Evolutionary conservation across 2,329 filamentous ascomycete species (phyloP).

Genomic region (Metarhizium rileyi): DNA sequence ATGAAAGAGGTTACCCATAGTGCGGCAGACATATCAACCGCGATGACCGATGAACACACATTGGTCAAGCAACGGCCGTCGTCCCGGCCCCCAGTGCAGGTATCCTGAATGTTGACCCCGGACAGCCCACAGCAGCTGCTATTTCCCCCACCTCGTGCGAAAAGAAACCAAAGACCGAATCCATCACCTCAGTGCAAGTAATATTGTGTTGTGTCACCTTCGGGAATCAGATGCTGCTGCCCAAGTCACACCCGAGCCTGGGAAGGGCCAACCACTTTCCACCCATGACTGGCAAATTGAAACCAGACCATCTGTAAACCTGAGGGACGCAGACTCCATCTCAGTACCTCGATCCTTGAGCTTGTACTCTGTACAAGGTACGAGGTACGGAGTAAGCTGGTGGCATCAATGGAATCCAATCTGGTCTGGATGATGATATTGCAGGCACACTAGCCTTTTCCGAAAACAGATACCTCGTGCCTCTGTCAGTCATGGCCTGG

Average conservation of each 20-base stretch:
- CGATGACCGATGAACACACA: background rate
- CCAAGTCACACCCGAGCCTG: background rate
- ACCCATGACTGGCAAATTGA: background rate
- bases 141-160: background rate
- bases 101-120: background rate
- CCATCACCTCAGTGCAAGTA: background rate
- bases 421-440: background rate
- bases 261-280: background rate
- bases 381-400: background rate
- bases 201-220: background rate
- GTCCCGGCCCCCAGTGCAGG: background rate
- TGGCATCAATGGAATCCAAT: background rate
- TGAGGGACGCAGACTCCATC: background rate
- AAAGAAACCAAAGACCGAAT: background rate
- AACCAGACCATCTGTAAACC: background rate
- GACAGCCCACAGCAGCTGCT: background rate
- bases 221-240: background rate
- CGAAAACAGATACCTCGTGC: background rate
- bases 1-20: background rate
- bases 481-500: background rate
- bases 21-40: no score
- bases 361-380: background rate
- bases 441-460: background rate
- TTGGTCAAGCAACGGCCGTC: background rate
- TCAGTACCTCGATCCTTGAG: background rate